Base-by-base conservation (phyloP, 345 rosid species). In the Mangifera indica region DNA sequence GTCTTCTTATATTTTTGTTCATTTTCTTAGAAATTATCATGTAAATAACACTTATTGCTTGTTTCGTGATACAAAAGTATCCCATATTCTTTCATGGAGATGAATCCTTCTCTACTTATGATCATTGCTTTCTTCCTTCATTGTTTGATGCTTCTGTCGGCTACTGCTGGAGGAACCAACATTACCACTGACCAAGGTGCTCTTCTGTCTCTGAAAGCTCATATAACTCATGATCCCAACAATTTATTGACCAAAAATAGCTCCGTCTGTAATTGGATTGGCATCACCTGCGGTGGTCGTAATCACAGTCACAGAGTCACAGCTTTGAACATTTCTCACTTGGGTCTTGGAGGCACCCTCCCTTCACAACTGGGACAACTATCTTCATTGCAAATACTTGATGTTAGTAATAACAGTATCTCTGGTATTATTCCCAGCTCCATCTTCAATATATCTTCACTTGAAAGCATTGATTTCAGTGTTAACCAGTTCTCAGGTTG, bases 241-340 rank as follows among this genome's bases (percentile, higher is more conserved):
- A 25, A 24, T 46, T 0, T 48, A 5, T 48, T 64, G 34, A 21
- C 69, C 6, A 25, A 5, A 13, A 64, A 3, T 12, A 63, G 18
- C 49, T 42, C 67, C 44, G 26, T 63, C 18, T 63, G 67, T 14
- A 12, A 21, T 69, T 66, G 8, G 20, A 29, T 7, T 63, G 34
- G 77, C 64, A 52, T 40, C 11, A 29, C 26, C 34, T 74, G 71
- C 60, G 12, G 71, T 55, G 64, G 22, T 26, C 49, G 55, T 9
- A 67, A 64, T 20, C 18, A 25, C 1, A 63, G 77, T 25, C 18
- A 25, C 1, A 69, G 77, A 64, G 77, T 78, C 44, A 48, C 66
- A 17, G 42, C 45, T 10, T 42, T 74, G 57, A n/a, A 46, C 56
- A 20, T 20, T 32, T 56, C 68, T 24, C 0, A 17, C 53, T 51